phyloP scores from a whole-genome alignment of 768 basidiomycete species.

The Fistulinella prunicolor region DNA sequence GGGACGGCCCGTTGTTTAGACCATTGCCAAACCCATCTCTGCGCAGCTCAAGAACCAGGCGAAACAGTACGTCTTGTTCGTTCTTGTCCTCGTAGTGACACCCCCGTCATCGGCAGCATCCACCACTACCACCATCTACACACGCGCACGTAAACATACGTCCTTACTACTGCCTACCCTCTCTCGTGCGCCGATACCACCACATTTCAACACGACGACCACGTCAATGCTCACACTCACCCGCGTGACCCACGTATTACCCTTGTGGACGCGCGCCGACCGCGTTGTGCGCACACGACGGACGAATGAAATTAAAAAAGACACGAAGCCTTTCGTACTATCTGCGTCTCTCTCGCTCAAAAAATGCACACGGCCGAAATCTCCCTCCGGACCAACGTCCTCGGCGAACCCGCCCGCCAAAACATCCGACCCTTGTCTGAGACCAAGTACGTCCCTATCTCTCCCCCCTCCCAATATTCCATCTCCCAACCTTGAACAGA shows the following conservation, averaged over 20 bases:
- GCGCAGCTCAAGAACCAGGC: constrained; percentile 66
- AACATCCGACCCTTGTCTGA: constrained; percentile 77
- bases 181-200: too few relatives aligned
- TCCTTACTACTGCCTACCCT: too few relatives aligned
- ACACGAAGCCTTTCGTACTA: constrained; percentile 65
- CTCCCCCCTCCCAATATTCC: background rate
- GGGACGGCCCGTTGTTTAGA: too few relatives aligned
- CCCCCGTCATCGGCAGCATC: background rate
- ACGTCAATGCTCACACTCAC: too few relatives aligned
- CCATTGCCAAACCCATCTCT: constrained; percentile 82
- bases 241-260: too few relatives aligned
- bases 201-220: too few relatives aligned
- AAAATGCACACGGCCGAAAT: constrained; percentile 72
- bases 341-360: constrained; percentile 77
- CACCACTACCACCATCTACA: too few relatives aligned
- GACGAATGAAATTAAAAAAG: constrained; percentile 32
- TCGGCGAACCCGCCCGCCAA: constrained; percentile 68
- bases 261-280: too few relatives aligned
- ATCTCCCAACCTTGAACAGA: constrained; percentile 32
- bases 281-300: too few relatives aligned
- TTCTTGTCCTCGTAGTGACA: background rate
- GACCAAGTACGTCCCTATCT: constrained; percentile 50
- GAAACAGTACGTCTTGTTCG: constrained; percentile 50
- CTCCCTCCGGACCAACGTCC: constrained; percentile 66
- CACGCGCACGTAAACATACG: background rate